Percentiles rank a stretch among this genome's conserved stretches.
These are phyloP conservation scores for Paramecium sonneborni DNA, from an alignment of 73 alveolate species.

Conservation along the genomic window DNA sequence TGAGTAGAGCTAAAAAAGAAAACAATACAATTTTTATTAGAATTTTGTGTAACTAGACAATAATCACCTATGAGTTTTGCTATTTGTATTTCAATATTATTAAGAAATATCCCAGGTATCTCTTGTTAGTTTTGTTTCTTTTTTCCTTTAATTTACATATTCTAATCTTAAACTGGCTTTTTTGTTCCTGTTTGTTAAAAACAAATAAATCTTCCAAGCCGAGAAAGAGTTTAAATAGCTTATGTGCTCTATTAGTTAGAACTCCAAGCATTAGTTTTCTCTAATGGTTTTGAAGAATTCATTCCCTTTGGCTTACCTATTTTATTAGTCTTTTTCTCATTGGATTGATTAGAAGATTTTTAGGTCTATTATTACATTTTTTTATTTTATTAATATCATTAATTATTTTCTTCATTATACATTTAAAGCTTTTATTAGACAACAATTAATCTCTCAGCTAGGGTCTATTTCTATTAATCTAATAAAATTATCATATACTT, in stretches of 20 bases:
- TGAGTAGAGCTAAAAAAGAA: background rate
- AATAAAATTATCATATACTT: background rate
- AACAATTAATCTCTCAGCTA: conserved; percentile 42
- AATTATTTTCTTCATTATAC: background rate
- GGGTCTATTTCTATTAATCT: background rate
- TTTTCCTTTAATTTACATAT: background rate
- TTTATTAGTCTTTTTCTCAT: background rate
- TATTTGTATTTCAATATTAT: background rate
- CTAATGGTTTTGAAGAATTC: background rate
- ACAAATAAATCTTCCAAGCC: background rate
- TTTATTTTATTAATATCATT: background rate
- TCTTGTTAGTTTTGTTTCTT: background rate
- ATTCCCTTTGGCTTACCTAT: background rate
- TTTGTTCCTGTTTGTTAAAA: background rate
- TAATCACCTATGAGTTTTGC: background rate
- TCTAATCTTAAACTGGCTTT: background rate
- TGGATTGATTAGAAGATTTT: background rate
- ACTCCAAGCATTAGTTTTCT: background rate
- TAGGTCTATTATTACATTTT: background rate
- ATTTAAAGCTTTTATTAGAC: conserved; percentile 4
- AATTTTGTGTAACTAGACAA: background rate
- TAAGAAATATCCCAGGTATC: background rate
- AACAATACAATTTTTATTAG: background rate
- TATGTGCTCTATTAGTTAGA: background rate
- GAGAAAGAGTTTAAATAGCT: background rate